Evolutionary conservation across 2,329 filamentous ascomycete species (phyloP), one percentile per base, ranked within the genome.

Genomic region (Cryphonectria japonica): DNA sequence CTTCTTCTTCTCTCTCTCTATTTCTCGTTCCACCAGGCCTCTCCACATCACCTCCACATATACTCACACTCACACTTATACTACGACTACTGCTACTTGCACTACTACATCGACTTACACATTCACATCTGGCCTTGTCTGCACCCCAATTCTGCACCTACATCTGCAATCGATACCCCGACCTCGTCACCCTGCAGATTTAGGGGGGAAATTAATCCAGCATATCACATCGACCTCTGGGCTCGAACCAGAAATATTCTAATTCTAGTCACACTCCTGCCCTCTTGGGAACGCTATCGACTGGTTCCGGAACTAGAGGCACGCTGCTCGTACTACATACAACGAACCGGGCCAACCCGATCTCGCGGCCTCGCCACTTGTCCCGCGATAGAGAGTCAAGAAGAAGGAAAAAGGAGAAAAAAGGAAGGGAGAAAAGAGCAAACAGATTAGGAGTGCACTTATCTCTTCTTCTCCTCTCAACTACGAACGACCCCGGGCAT

Each of bases 161-260:
- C 67, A 63, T 13, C 67, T 68, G 67, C 67, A 68, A 37, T 52
- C 67, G 67, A 68, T 61, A 68, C 41, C 67, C 46, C 59, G 59
- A 63, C 29, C 67, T 54, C 29, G 57, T 68, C 59, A 68, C 67
- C 32, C 34, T 63, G 67, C 67, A 68, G 67, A 13, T 43, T n/a
- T 57, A n/a, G 19, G 46, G 46, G 46, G 46, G 43, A 57, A 26
- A 57, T n/a, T 46, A 54, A 57, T n/a, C 34, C 26, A 26, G 32
- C n/a, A 14, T n/a, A 46, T 61, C 59, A 61, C 54, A 61, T 39
- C 32, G 37, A 63, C 37, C 22, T 43, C 9, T 19, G 37, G 26
- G 4, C 61, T 64, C 39, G 46, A 57, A n/a, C 50, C 39, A 39
- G 46, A 29, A 22, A 22, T 7, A 16, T 2, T 19, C 34, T 66